Evolutionary conservation across 2,329 filamentous ascomycete species (phyloP).

Genomic region (Cercospora canescens): DNA sequence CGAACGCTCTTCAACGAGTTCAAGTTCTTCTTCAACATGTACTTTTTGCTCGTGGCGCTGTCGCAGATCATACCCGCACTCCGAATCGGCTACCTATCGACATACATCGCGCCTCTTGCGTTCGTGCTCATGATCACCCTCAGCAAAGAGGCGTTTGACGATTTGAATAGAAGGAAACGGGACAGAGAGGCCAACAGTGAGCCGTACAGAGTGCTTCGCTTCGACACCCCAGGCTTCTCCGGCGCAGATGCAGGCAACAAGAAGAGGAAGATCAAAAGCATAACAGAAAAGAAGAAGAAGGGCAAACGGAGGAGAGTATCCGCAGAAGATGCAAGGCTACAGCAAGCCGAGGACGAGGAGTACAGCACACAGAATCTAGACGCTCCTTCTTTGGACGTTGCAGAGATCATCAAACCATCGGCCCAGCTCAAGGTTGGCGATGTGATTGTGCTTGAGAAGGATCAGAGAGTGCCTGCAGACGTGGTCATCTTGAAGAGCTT

Average conservation of each 20-base stretch:
- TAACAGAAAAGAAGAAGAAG: slow-evolving; percentile 36
- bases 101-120: slow-evolving; percentile 87
- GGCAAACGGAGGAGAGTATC: slow-evolving; percentile 32
- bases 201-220: slow-evolving; percentile 74
- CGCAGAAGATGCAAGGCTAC: slow-evolving; percentile 51
- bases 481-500: slow-evolving; percentile 88
- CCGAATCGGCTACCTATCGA: slow-evolving; percentile 90
- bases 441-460: slow-evolving; percentile 88
- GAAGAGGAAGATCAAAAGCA: slow-evolving; percentile 35
- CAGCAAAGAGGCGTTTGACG: slow-evolving; percentile 93
- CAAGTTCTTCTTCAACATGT: slow-evolving; percentile 99
- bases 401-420: slow-evolving; percentile 77
- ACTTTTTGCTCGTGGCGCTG: slow-evolving; percentile 91
- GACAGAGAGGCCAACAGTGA: slow-evolving; percentile 96
- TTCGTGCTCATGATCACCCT: slow-evolving; percentile 92
- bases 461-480: slow-evolving; percentile 91
- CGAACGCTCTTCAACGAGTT: slow-evolving; percentile 97
- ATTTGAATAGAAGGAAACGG: slow-evolving; percentile 79
- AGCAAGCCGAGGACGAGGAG: slow-evolving; percentile 70
- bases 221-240: slow-evolving; percentile 57
- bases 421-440: slow-evolving; percentile 91
- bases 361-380: slow-evolving; percentile 48
- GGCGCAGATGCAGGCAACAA: slow-evolving; percentile 25
- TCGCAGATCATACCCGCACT: slow-evolving; percentile 89
- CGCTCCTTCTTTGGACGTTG: slow-evolving; percentile 38